Conservation (phyloP, 1,284 basidiomycete species). For the Microbotryum intermedium region DNA sequence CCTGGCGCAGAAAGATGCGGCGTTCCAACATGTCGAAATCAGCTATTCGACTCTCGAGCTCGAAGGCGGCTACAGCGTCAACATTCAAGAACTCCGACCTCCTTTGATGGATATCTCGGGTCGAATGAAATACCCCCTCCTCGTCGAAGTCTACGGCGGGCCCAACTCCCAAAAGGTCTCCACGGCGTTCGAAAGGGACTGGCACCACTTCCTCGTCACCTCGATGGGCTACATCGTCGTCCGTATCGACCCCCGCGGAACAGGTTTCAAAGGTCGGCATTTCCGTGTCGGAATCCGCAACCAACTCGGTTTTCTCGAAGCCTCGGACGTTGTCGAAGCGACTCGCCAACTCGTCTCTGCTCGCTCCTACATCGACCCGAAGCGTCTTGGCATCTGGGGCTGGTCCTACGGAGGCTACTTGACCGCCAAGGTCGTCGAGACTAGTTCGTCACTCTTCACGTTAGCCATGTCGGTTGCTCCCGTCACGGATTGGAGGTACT, state of each 20-base stretch:
- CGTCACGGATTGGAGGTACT: constrained; percentile 46
- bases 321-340: constrained; percentile 74
- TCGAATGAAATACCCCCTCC: constrained; percentile 82
- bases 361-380: constrained; percentile 52
- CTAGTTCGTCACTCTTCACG: constrained; percentile 36
- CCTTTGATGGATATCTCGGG: constrained; percentile 86
- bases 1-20: constrained; percentile 59
- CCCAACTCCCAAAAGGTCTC: constrained; percentile 72
- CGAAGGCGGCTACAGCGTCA: neutral
- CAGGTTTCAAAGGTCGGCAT: constrained; percentile 75
- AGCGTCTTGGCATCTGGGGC: constrained; percentile 85
- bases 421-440: constrained; percentile 78
- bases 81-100: constrained; percentile 63
- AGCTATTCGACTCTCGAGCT: constrained; percentile 54
- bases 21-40: constrained; percentile 65
- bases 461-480: constrained; percentile 77
- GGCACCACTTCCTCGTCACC: constrained; percentile 78
- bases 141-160: constrained; percentile 82
- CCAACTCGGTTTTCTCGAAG: constrained; percentile 78
- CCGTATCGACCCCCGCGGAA: constrained; percentile 74
- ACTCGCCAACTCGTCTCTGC: constrained; percentile 41
- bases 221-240: constrained; percentile 78
- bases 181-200: constrained; percentile 60
- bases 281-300: constrained; percentile 75
- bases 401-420: constrained; percentile 95